phyloP scores from a whole-genome alignment of 768 basidiomycete genomes.

The Lentinus tigrinus region DNA sequence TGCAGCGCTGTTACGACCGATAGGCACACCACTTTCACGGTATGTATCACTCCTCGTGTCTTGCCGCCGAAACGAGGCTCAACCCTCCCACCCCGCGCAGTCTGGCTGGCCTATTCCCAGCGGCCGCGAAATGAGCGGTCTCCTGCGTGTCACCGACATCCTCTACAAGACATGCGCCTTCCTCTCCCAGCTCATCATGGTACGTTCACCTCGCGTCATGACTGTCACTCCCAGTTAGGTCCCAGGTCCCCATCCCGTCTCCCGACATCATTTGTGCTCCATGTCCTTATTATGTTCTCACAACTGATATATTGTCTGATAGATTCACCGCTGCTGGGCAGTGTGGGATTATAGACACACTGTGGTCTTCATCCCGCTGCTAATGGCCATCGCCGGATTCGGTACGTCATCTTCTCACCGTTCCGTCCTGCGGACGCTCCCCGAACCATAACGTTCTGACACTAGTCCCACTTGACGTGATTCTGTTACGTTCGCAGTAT shows the following conservation, averaged over 20 bases:
- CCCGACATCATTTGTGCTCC: neutral
- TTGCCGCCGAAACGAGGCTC: neutral
- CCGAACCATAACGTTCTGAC: neutral
- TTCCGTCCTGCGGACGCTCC: neutral
- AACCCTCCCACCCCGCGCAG: neutral
- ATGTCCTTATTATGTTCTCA: neutral
- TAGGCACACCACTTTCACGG: slow-evolving; percentile 6
- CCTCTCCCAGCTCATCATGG: slow-evolving; percentile 12
- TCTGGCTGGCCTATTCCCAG: slow-evolving; percentile 2
- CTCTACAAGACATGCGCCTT: slow-evolving; percentile 4
- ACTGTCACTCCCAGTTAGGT: neutral
- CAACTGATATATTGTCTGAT: neutral
- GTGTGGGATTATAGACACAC: slow-evolving; percentile 4
- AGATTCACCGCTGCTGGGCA: slow-evolving; percentile 18
- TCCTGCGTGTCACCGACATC: slow-evolving; percentile 5
- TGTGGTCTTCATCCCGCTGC: slow-evolving; percentile 1
- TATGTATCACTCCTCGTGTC: neutral
- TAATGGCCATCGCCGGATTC: slow-evolving; percentile 3
- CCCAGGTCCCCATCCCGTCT: no score
- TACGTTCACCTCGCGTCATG: neutral
- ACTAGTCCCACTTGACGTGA: neutral
- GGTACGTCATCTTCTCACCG: neutral
- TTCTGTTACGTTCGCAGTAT: slow-evolving; percentile 4
- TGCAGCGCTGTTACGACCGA: slow-evolving; percentile 9
- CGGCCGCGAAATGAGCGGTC: slow-evolving; percentile 8